Conservation (phyloP, 441 rosid genomes). For the Populus hybrid region DNA sequence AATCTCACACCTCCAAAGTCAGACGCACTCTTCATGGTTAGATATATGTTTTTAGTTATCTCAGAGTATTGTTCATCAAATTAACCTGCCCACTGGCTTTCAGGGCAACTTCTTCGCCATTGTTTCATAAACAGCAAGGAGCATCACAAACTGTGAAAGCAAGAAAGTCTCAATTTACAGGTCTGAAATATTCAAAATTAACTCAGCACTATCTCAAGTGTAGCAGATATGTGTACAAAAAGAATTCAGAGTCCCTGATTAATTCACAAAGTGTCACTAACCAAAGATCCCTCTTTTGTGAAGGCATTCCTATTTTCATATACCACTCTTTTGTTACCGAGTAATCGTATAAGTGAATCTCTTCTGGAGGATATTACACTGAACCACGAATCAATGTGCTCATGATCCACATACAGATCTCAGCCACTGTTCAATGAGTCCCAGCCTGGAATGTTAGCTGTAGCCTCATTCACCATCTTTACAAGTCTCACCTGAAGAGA, state of each 20-base stretch:
- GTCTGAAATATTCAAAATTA: slow-evolving; percentile 5
- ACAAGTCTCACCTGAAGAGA: slow-evolving; percentile 57
- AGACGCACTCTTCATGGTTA: not conserved
- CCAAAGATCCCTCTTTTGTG: slow-evolving; percentile 13
- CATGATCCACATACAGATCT: slow-evolving; percentile 11
- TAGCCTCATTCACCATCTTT: slow-evolving; percentile 70
- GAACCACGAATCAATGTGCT: slow-evolving; percentile 8
- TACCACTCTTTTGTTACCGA: slow-evolving; percentile 22
- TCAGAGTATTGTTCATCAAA: not conserved
- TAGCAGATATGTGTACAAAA: slow-evolving; percentile 19
- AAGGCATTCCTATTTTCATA: slow-evolving; percentile 17
- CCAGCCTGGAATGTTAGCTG: slow-evolving; percentile 67
- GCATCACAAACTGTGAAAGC: not conserved
- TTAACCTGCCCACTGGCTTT: not conserved
- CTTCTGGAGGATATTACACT: not conserved
- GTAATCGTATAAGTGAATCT: slow-evolving; percentile 16
- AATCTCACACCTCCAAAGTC: not conserved
- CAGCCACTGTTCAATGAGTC: slow-evolving; percentile 29
- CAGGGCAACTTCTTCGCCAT: not conserved
- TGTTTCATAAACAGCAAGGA: not conserved
- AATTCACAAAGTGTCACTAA: slow-evolving; percentile 1
- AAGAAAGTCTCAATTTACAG: slow-evolving; percentile 16
- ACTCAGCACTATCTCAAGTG: slow-evolving; percentile 15
- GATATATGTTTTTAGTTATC: not conserved
- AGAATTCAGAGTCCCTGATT: slow-evolving; percentile 11